Evolutionary conservation across 1,284 basidiomycete species (phyloP).

Genomic region (Fomitiporia mediterranea): DNA sequence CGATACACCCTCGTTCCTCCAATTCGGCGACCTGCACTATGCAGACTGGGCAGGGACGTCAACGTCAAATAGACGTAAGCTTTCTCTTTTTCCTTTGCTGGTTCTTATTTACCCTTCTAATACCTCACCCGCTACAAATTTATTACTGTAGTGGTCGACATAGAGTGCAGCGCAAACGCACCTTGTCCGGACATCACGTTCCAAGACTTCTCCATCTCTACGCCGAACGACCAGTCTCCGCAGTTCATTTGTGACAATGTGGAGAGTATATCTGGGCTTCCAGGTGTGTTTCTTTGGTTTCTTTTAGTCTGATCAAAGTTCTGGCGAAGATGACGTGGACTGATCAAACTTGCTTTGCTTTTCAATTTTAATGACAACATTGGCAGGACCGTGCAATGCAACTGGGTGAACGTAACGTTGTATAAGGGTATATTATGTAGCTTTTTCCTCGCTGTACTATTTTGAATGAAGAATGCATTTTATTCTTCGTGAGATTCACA

Average conservation of each 20-base stretch:
- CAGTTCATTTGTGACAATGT: constrained; percentile 46
- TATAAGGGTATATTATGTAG: too few relatives aligned
- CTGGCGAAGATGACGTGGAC: neutral
- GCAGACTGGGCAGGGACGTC: constrained; percentile 47
- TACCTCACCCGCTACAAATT: neutral
- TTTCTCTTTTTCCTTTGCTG: neutral
- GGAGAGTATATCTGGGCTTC: constrained; percentile 37
- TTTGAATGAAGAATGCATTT: too few relatives aligned
- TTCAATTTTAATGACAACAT: too few relatives aligned
- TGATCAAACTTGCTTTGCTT: neutral
- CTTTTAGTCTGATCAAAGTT: neutral
- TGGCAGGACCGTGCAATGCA: constrained; percentile 18
- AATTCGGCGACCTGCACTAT: constrained; percentile 46
- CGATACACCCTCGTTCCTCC: constrained; percentile 45
- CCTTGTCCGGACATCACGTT: constrained; percentile 46
- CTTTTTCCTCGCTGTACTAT: too few relatives aligned
- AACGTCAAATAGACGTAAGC: constrained; percentile 39
- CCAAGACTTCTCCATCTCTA: constrained; percentile 37
- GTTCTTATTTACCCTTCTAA: constrained; percentile 1
- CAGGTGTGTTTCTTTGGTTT: constrained; percentile 25
- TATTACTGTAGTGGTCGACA: constrained; percentile 48
- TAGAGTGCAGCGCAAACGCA: constrained; percentile 50
- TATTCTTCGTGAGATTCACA: too few relatives aligned
- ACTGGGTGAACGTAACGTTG: too few relatives aligned
- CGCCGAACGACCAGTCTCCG: constrained; percentile 34